Percentiles rank a stretch among this genome's conserved stretches.
Evolutionary conservation across 805 yeast genomes (phyloP).

Genomic region (Candida caryicola): DNA sequence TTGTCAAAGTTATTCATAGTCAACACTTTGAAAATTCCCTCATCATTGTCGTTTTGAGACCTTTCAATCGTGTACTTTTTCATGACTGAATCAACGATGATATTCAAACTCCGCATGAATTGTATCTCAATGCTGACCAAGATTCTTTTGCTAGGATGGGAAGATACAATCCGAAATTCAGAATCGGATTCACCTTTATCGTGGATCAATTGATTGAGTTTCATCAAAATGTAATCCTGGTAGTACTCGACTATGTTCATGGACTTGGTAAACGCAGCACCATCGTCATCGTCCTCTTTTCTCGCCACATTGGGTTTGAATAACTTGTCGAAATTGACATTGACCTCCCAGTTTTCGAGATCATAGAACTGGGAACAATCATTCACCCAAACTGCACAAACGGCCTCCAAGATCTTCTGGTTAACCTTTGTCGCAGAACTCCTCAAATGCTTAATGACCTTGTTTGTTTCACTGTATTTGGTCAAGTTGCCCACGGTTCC

Average conservation of each 20-base stretch:
- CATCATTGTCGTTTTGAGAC: conserved; percentile 16
- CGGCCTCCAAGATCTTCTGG: conserved; percentile 40
- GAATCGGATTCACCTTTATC: conserved; percentile 13
- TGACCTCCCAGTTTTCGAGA: conserved; percentile 41
- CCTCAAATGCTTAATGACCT: conserved; percentile 32
- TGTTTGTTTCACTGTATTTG: conserved; percentile 36
- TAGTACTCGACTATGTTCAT: conserved; percentile 36
- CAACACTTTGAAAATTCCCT: conserved; percentile 35
- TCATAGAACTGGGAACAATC: conserved; percentile 45
- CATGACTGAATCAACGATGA: conserved; percentile 40
- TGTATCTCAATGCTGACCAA: conserved; percentile 44
- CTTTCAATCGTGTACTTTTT: conserved; percentile 35
- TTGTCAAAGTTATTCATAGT: conserved; percentile 45
- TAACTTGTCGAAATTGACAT: conserved; percentile 6
- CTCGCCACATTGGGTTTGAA: neutral
- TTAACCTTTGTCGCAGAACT: conserved; percentile 30
- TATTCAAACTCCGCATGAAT: conserved; percentile 42
- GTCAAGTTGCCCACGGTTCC: conserved; percentile 33
- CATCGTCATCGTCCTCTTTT: conserved; percentile 6
- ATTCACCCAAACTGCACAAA: conserved; percentile 44
- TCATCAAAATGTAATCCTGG: conserved; percentile 32
- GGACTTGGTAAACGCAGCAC: conserved; percentile 30
- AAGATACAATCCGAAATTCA: conserved; percentile 29
- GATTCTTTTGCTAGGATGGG: conserved; percentile 39
- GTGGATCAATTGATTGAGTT: conserved; percentile 27